These are phyloP conservation scores for Cryomyces minteri DNA, from an alignment of 495 filamentous ascomycete genomes.

Conservation along the genomic window DNA sequence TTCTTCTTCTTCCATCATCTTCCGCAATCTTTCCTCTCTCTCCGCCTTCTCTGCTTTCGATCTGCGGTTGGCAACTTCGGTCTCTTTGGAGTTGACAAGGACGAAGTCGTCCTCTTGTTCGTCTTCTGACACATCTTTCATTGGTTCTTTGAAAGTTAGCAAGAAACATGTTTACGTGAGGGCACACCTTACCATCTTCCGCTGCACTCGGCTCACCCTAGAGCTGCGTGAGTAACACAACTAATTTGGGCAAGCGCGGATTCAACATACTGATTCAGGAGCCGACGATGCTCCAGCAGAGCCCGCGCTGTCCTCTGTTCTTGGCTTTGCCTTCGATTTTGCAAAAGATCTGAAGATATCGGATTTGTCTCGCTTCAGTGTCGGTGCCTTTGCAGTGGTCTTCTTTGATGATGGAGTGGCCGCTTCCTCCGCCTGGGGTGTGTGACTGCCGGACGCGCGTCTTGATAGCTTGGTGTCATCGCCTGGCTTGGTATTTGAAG, in stretches of 20 bases:
- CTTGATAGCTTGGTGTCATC: conserved; percentile 3
- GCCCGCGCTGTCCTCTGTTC: conserved; percentile 13
- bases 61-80: conserved; percentile 16
- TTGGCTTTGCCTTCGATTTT: conserved; percentile 42
- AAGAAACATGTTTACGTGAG: background rate
- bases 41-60: conserved; percentile 43
- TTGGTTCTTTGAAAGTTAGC: conserved; percentile 1
- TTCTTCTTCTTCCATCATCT: conserved; percentile 77
- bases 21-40: conserved; percentile 50
- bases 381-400: conserved; percentile 16
- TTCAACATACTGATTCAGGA: background rate
- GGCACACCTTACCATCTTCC: conserved; percentile 6
- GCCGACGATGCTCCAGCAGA: background rate
- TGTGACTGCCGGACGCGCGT: background rate
- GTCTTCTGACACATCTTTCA: conserved; percentile 50
- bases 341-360: conserved; percentile 74
- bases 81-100: conserved; percentile 2
- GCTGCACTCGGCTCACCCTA: background rate
- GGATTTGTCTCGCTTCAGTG: conserved; percentile 40
- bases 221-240: background rate
- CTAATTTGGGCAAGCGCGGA: background rate
- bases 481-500: background rate
- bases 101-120: conserved; percentile 43
- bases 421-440: conserved; percentile 3
- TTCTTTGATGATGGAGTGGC: conserved; percentile 8